Conservation (phyloP, 257 asterid genomes). For the Verbascum thapsus region DNA sequence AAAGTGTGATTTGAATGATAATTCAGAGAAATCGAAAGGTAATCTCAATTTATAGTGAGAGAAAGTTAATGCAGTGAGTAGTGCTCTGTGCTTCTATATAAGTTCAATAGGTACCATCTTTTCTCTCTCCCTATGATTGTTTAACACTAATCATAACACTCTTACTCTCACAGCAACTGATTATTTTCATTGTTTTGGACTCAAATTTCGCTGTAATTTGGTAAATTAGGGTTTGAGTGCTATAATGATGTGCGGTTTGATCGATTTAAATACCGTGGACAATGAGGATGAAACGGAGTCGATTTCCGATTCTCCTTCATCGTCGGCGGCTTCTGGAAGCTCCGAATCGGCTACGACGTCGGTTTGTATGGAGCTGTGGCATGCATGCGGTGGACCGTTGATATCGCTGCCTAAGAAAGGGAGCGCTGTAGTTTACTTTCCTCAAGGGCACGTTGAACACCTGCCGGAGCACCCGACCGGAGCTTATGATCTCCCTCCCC, state of each 20-base stretch:
- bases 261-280: slow-evolving; percentile 76
- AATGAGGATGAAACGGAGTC: slow-evolving; percentile 61
- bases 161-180: no score
- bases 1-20: slow-evolving; percentile 54
- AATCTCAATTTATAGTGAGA: slow-evolving; percentile 43
- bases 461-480: slow-evolving; percentile 59
- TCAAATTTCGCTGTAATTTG: slow-evolving; percentile 20
- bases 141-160: no score
- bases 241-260: slow-evolving; percentile 61
- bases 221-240: slow-evolving; percentile 50
- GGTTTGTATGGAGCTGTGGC: slow-evolving; percentile 97
- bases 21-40: slow-evolving; percentile 33
- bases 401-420: slow-evolving; percentile 91
- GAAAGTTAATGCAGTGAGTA: slow-evolving; percentile 42
- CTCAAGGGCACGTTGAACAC: slow-evolving; percentile 90
- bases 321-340: slow-evolving; percentile 41
- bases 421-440: slow-evolving; percentile 75
- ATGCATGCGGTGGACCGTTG: slow-evolving; percentile 98
- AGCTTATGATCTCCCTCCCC: slow-evolving; percentile 68
- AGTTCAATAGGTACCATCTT: slow-evolving; percentile 28
- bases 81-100: no score
- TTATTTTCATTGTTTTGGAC: no score
- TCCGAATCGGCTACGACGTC: slow-evolving; percentile 39
- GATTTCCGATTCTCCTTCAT: slow-evolving; percentile 37
- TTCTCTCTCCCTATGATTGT: slow-evolving; percentile 25